Percentiles rank a stretch among this genome's conserved stretches.
Evolutionary conservation across 306 rosid species (phyloP).

Genomic region (Prunus dulcis): DNA sequence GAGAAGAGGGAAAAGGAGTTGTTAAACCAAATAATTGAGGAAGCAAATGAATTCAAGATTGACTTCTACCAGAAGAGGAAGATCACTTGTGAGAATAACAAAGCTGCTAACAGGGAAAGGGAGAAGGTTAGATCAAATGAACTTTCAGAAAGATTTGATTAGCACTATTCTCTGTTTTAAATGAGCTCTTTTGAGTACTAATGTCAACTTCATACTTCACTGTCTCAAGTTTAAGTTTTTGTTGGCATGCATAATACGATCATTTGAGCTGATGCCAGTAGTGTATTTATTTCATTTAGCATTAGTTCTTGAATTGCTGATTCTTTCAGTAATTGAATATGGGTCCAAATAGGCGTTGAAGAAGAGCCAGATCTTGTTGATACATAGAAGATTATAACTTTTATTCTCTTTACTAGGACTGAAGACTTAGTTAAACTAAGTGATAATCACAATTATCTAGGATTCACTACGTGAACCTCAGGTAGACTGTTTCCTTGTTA

Average conservation of each 20-base stretch:
- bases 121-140: constrained; percentile 35
- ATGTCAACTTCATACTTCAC: not conserved
- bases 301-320: not conserved
- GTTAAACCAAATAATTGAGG: constrained; percentile 34
- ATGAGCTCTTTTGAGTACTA: not conserved
- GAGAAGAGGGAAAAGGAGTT: constrained; percentile 40
- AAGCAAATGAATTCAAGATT: constrained; percentile 43
- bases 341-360: not conserved
- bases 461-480: not conserved
- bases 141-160: not conserved
- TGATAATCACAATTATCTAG: not conserved
- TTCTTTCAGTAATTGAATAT: not conserved
- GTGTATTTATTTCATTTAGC: not conserved
- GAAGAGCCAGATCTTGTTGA: not conserved
- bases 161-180: not conserved
- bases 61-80: constrained; percentile 35
- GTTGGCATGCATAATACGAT: not conserved
- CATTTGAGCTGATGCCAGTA: not conserved
- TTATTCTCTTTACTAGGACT: not conserved
- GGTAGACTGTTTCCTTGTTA: not conserved
- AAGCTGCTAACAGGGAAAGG: constrained; percentile 36
- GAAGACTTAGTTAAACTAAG: not conserved
- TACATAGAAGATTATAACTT: not conserved
- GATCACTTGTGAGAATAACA: constrained; percentile 31
- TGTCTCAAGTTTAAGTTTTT: not conserved